These are phyloP conservation scores for Cytospora piceicola DNA, from an alignment of 2,329 filamentous ascomycete genomes.

Conservation along the genomic window DNA sequence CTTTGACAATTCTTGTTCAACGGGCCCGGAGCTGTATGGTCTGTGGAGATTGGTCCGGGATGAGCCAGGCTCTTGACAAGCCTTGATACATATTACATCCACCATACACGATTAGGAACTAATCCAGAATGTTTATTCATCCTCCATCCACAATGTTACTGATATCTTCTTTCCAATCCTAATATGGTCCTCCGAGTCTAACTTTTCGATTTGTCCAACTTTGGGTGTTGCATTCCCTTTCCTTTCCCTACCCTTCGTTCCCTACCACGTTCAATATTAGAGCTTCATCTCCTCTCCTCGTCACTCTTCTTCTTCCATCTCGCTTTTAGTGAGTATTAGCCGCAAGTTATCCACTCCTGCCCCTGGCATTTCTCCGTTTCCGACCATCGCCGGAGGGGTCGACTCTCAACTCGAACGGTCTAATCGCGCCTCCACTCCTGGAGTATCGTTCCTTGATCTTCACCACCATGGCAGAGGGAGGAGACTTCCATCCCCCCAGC, in stretches of 20 bases:
- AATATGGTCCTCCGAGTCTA: slow-evolving; percentile 1
- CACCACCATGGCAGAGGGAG: slow-evolving; percentile 29
- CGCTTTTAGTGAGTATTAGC: slow-evolving; percentile 1
- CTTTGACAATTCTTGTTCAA: slow-evolving; percentile 10
- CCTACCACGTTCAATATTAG: not conserved
- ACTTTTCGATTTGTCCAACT: slow-evolving; percentile 4
- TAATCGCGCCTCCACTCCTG: not conserved
- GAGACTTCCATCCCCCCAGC: slow-evolving; percentile 20
- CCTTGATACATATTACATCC: not conserved
- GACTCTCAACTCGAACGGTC: slow-evolving; percentile 1
- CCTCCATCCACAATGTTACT: not conserved
- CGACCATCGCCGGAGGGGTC: not conserved
- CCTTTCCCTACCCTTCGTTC: not conserved
- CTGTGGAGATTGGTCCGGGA: slow-evolving; percentile 18
- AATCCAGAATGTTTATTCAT: slow-evolving; percentile 10
- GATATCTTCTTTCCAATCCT: slow-evolving; percentile 10
- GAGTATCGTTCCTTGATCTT: not conserved
- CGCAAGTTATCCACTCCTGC: slow-evolving; percentile 1
- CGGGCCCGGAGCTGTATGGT: slow-evolving; percentile 14
- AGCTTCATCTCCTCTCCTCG: slow-evolving; percentile 2
- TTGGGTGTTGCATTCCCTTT: slow-evolving; percentile 3
- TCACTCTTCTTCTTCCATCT: slow-evolving; percentile 1
- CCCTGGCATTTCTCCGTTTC: not conserved
- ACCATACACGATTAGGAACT: slow-evolving; percentile 19
- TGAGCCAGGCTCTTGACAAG: slow-evolving; percentile 13